Base-by-base conservation (phyloP, 176 grass and related monocot genomes). In the Eragrostis nindensis region DNA sequence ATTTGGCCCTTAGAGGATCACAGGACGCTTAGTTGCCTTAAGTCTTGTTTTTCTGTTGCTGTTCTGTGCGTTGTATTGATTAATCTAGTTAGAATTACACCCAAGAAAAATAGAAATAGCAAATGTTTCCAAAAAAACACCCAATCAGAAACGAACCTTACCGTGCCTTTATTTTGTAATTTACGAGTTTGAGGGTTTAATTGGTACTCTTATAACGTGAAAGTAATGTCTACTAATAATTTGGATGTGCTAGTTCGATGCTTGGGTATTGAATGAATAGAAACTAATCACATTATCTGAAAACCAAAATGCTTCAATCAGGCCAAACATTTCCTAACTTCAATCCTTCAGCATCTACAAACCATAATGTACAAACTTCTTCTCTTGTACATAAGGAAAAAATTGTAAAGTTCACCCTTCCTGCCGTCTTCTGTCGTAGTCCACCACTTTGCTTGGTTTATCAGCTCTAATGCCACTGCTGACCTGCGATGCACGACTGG, bases 101-200 rank as follows among this genome's bases (percentile, higher is more conserved):
- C 10, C 59, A 65, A 50, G 42, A 49, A 78, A 78, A 78, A 78
- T 78, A 49, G 43, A 50, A 66, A 66, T n/a, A 59, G n/a, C 17
- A 36, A 32, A 9, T 50, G 19, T 4, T 38, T 49, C n/a, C 36
- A 8, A 11, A 3, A 3, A 66, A 17, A 40, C 62, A 50, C 45
- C 32, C 29, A 32, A 2, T 36, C 11, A 21, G 25, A 29, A 32
- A 47, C 46, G 57, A 41, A 27, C 6, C 12, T 49, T 36, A 36
- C 32, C 32, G 47, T 32, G 30, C 17, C 60, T 78, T 78, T n/a
- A 15, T 36, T 49, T 36, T 78, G 11, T 65, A 45, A 65, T 64
- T 78, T 26, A 32, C 30, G 25, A n/a, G 53, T 19, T 55, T 6
- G 19, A n/a, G 19, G 53, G 19, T 55, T 18, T 55, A 21, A 19